phyloP scores from a whole-genome alignment of 306 rosid genomes.

The Sophora flavescens region DNA sequence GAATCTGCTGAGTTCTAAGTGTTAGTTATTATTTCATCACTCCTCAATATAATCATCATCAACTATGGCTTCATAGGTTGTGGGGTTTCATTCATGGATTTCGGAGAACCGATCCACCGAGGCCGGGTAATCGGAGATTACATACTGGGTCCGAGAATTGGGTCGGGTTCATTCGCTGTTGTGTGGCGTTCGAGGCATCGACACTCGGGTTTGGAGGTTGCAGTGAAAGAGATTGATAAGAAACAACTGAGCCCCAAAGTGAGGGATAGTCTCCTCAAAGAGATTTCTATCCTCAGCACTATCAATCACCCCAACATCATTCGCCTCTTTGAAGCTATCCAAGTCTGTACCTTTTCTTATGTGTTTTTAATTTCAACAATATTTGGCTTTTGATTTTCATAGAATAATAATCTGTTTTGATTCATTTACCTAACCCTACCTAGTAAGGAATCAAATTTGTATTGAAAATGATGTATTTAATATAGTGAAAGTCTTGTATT shows the following conservation, averaged over 20 bases:
- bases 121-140: slow-evolving; percentile 75
- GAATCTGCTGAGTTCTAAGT: no score
- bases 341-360: slow-evolving; percentile 50
- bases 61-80: background rate
- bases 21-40: no score
- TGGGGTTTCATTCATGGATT: slow-evolving; percentile 57
- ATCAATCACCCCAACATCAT: slow-evolving; percentile 85
- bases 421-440: no score
- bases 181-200: slow-evolving; percentile 84
- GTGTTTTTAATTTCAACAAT: no score
- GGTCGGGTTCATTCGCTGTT: slow-evolving; percentile 93
- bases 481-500: no score
- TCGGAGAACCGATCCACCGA: slow-evolving; percentile 34
- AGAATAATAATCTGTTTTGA: no score
- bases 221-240: slow-evolving; percentile 84
- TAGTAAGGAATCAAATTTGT: no score
- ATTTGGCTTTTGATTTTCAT: no score
- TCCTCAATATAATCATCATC: no score
- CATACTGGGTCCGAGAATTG: slow-evolving; percentile 76
- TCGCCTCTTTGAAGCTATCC: slow-evolving; percentile 72
- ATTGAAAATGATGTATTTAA: no score
- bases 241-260: slow-evolving; percentile 72
- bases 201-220: slow-evolving; percentile 77
- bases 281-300: slow-evolving; percentile 85
- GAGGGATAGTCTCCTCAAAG: slow-evolving; percentile 73